A percentile compares a stretch with the other conserved stretches of the same genome.
These are phyloP conservation scores for Physaria fendleri DNA, from an alignment of 345 rosid species.

Conservation along the genomic window DNA sequence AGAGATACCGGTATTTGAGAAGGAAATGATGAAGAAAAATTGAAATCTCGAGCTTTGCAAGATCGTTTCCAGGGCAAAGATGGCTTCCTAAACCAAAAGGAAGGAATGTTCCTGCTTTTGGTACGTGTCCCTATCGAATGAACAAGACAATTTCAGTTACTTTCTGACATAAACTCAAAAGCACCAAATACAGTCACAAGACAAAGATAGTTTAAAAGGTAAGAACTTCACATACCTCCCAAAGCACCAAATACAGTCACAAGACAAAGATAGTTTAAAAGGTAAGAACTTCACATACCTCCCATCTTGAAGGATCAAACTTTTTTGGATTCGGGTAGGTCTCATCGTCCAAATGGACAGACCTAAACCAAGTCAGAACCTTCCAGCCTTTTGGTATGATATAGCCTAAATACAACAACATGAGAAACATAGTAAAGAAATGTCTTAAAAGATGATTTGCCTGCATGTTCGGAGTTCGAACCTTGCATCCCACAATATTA, in stretches of 20 bases:
- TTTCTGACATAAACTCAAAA: background rate
- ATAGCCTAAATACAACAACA: slow-evolving; percentile 35
- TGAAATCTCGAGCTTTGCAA: slow-evolving; percentile 46
- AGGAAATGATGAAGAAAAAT: slow-evolving; percentile 46
- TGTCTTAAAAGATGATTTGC: background rate
- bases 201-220: background rate
- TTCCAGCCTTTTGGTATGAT: slow-evolving; percentile 55
- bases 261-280: background rate
- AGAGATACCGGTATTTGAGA: slow-evolving; percentile 35
- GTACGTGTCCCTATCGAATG: slow-evolving; percentile 33
- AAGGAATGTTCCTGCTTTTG: slow-evolving; percentile 42
- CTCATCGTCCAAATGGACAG: slow-evolving; percentile 41
- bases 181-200: background rate
- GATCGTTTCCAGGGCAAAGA: slow-evolving; percentile 46
- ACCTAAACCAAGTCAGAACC: slow-evolving; percentile 44
- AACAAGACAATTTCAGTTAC: background rate
- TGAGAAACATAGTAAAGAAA: background rate
- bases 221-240: slow-evolving; percentile 41
- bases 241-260: background rate
- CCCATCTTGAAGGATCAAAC: slow-evolving; percentile 49
- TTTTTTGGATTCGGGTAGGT: slow-evolving; percentile 30
- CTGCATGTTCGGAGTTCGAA: too few relatives aligned
- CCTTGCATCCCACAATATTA: too few relatives aligned
- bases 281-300: slow-evolving; percentile 38
- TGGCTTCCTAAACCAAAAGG: slow-evolving; percentile 53